A percentile compares a stretch with the other conserved stretches of the same genome.
Conservation (phyloP, 768 basidiomycete genomes). For the Tricholomella constricta region DNA sequence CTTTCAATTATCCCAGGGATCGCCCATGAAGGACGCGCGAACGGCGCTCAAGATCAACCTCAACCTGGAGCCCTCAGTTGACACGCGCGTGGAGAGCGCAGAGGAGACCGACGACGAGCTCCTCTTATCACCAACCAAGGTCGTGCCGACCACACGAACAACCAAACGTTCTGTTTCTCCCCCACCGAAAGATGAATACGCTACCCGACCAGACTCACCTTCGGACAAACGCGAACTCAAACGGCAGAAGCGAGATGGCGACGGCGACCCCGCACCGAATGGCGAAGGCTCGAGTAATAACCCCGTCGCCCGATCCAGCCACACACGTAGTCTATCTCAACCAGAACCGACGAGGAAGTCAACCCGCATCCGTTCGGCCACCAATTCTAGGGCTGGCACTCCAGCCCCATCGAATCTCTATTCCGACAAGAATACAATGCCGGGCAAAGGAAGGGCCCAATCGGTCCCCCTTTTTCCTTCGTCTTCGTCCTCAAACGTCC, state of each 20-base stretch:
- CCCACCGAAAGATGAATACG: conserved; percentile 31
- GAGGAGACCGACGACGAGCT: conserved; percentile 49
- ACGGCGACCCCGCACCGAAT: conserved; percentile 7
- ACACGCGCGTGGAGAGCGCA: conserved; percentile 13
- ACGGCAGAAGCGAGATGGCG: conserved; percentile 35
- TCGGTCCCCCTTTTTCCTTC: conserved; percentile 47
- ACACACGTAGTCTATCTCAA: conserved; percentile 40
- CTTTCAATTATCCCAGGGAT: conserved; percentile 41
- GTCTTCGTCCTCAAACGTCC: conserved; percentile 21
- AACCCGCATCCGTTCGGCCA: conserved; percentile 27
- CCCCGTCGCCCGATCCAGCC: conserved; percentile 18
- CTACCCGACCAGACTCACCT: conserved; percentile 22
- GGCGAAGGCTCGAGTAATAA: conserved; percentile 16
- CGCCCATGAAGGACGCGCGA: conserved; percentile 57
- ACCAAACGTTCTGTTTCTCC: conserved; percentile 47
- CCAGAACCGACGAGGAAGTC: conserved; percentile 24
- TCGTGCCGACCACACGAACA: conserved; percentile 16
- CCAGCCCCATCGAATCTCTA: conserved; percentile 19
- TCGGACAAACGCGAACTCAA: conserved; percentile 36
- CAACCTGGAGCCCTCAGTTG: conserved; percentile 2
- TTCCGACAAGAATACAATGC: conserved; percentile 13
- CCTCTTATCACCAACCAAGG: conserved; percentile 45
- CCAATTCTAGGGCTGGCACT: conserved; percentile 23
- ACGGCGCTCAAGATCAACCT: conserved; percentile 32
- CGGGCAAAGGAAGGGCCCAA: conserved; percentile 40